phyloP scores from a whole-genome alignment of 768 basidiomycete species.

The Suillus subaureus region DNA sequence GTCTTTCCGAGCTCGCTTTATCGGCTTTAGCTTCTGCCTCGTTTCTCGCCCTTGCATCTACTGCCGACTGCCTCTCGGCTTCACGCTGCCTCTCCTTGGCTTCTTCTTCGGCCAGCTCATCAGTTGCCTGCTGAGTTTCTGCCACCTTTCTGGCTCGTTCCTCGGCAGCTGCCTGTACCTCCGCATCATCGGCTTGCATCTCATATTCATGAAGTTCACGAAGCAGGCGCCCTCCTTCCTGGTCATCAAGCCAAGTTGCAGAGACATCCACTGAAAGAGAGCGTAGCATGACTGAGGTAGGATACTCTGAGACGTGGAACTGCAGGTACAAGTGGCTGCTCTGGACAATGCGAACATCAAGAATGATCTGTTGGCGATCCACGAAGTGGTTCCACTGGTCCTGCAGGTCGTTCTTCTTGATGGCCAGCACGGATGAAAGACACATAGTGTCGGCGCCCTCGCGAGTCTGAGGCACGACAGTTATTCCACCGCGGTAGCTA shows the following conservation, averaged over 20 bases:
- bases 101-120: background rate
- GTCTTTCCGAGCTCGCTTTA: background rate
- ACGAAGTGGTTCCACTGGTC: conserved; percentile 1
- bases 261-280: background rate
- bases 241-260: background rate
- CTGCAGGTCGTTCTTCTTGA: background rate
- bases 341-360: background rate
- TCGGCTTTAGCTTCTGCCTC: background rate
- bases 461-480: background rate
- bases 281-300: background rate
- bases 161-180: background rate
- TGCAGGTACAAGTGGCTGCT: background rate
- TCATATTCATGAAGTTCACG: background rate
- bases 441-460: background rate
- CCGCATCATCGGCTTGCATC: background rate
- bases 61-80: background rate
- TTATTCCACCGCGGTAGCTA: background rate
- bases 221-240: background rate
- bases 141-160: background rate
- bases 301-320: background rate
- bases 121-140: background rate
- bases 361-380: background rate
- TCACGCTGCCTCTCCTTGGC: background rate
- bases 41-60: background rate
- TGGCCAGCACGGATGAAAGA: background rate